Evolutionary conservation across 208 protist genomes (phyloP).

Genomic region (Acanthamoeba castellanii): DNA sequence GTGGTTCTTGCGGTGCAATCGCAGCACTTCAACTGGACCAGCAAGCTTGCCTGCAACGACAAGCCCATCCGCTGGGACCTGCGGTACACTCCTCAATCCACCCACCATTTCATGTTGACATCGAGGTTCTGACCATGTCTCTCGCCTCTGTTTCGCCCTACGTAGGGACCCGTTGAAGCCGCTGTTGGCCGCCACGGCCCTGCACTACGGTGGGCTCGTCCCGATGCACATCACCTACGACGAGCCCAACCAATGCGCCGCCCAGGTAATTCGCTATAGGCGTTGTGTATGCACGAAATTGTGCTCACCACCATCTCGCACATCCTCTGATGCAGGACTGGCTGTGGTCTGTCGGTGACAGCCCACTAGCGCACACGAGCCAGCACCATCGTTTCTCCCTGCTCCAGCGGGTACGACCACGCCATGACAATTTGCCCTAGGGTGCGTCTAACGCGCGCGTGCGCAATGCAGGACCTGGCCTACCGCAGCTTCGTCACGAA

Average conservation of each 20-base stretch:
- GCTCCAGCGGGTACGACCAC: background rate
- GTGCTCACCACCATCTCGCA: too few species aligned
- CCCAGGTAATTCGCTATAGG: background rate
- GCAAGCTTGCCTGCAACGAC: conserved; percentile 21
- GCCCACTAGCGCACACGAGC: conserved; percentile 35
- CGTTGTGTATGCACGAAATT: too few species aligned
- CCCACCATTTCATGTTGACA: background rate
- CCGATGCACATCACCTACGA: conserved; percentile 68
- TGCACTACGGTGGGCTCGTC: conserved; percentile 64
- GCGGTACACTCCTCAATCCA: background rate
- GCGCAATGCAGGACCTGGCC: background rate
- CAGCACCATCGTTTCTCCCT: conserved; percentile 21
- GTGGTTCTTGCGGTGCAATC: conserved; percentile 20
- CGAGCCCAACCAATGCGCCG: conserved; percentile 51
- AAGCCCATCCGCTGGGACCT: conserved; percentile 59
- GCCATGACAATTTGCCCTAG: background rate
- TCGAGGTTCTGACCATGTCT: too few species aligned
- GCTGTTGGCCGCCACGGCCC: conserved; percentile 15
- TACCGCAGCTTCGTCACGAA: conserved; percentile 55
- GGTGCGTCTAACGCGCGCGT: background rate
- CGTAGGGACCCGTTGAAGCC: conserved; percentile 36
- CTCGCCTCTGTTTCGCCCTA: background rate
- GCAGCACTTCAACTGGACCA: conserved; percentile 9
- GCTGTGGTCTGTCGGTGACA: conserved; percentile 68
- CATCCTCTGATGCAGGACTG: background rate